phyloP scores from a whole-genome alignment of 352 stramenopile species.

The Globisporangium apiculatum region DNA sequence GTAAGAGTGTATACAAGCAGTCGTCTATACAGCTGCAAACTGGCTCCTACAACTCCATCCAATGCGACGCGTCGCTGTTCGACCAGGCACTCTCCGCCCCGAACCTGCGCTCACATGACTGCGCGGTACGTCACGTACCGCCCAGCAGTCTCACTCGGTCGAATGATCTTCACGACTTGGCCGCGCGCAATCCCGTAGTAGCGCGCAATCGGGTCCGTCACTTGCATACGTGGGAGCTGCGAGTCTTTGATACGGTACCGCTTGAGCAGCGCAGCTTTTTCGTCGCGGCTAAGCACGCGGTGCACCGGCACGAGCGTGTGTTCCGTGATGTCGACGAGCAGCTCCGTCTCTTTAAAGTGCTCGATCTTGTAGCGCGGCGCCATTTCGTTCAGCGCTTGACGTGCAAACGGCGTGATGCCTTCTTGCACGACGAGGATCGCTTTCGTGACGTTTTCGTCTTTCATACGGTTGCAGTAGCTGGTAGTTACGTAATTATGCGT shows the following conservation, averaged over 20 bases:
- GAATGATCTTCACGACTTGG: constrained; percentile 99
- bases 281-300: constrained; percentile 93
- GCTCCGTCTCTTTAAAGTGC: constrained; percentile 98
- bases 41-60: too few relatives aligned
- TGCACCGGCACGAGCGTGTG: constrained; percentile 99
- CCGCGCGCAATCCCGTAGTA: constrained; percentile 96
- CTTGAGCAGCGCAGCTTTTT: constrained; percentile 98
- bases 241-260: constrained; percentile 98
- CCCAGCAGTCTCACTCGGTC: constrained; percentile 97
- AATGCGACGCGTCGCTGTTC: too few relatives aligned
- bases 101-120: constrained; percentile 87
- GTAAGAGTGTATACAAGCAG: too few relatives aligned
- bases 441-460: constrained; percentile 95
- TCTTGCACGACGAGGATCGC: constrained; percentile 96
- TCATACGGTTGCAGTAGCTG: constrained; percentile 94
- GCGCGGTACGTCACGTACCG: constrained; percentile 99
- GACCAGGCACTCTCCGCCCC: too few relatives aligned
- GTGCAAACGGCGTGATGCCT: constrained; percentile 97
- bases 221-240: constrained; percentile 98
- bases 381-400: constrained; percentile 95
- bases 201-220: constrained; percentile 97
- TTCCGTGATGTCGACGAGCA: constrained; percentile 99
- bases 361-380: constrained; percentile 89
- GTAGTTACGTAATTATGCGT: background rate
- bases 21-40: too few relatives aligned